These are phyloP conservation scores for Meyerozyma guilliermondii DNA, from an alignment of 1,139 yeast genomes.

Conservation along the genomic window DNA sequence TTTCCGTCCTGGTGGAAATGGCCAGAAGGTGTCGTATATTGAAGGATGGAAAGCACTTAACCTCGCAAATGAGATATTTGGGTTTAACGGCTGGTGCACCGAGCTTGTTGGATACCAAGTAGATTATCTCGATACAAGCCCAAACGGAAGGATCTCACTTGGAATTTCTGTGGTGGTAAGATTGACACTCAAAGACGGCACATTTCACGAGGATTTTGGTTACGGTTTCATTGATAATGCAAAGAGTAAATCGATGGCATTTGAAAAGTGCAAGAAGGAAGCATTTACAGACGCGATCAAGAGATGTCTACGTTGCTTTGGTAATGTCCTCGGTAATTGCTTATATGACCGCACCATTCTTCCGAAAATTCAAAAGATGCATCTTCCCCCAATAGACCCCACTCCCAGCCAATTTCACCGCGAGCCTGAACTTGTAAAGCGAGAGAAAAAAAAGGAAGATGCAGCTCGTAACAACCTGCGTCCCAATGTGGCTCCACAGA, in stretches of 20 bases:
- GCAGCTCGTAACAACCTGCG: conserved; percentile 3
- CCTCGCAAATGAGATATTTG: conserved; percentile 75
- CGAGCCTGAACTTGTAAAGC: conserved; percentile 30
- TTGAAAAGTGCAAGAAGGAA: conserved; percentile 77
- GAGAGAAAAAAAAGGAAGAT: conserved; percentile 19
- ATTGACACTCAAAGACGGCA: conserved; percentile 68
- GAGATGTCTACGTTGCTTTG: conserved; percentile 72
- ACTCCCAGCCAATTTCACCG: conserved; percentile 41
- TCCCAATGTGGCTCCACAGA: conserved; percentile 5
- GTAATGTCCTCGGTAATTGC: conserved; percentile 77
- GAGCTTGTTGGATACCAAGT: conserved; percentile 61
- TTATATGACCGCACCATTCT: conserved; percentile 66
- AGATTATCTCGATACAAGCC: conserved; percentile 65
- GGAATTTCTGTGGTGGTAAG: conserved; percentile 71
- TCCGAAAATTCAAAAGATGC: conserved; percentile 50
- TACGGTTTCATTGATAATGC: conserved; percentile 77
- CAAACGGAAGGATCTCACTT: conserved; percentile 50
- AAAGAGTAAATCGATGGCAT: conserved; percentile 64
- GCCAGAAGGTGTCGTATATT: conserved; percentile 60
- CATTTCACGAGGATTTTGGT: conserved; percentile 77
- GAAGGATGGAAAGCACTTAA: conserved; percentile 82
- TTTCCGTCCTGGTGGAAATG: conserved; percentile 74
- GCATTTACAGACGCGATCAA: conserved; percentile 80
- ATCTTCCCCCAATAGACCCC: conserved; percentile 49
- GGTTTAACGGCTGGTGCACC: conserved; percentile 77